Base-by-base conservation (phyloP, 257 asterid genomes). In the Pogostemon cablin region DNA sequence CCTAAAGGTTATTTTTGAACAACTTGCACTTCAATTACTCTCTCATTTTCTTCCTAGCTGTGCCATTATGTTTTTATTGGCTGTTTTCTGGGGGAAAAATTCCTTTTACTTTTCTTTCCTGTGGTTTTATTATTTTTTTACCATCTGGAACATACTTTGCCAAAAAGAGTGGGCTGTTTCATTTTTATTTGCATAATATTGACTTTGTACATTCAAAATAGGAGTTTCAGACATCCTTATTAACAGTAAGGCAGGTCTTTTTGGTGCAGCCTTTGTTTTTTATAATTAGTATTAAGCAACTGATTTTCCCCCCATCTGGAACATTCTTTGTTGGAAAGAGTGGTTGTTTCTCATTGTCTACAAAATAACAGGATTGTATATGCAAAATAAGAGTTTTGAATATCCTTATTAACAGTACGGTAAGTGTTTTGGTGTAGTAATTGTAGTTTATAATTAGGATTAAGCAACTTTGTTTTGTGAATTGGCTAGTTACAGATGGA, bases 1-100 rank as follows among this genome's bases (percentile, higher is more conserved):
- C 35, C 76, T 93, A 41, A 93, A 93, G 99, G 98, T 90, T 69
- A 69, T 43, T 59, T 7, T 68, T 66, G 52, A 15, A 69, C 49
- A 65, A 58, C 15, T n/a, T 58, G 65, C 73, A 44, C 46, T 69
- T 41, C 59, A 34, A 67, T 69, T 66, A 57, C 43, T 62, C 61
- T 49, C 42, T 6, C 58, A 34, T 53, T 55, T 50, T 71, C 55
- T 58, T 64, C 6, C 50, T 65, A 12, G 44, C 37, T 38, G 43
- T 71, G 70, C 5, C 38, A 60, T 15, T 15, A 15, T 15, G 34
- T 25, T 53, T 50, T 17, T 53, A 7, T 73, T n/a, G 55, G 62
- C 43, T 44, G 52, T 42, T n/a, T 62, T 72, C 12, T 32, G 15
- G 15, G 15, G 15, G 15, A 15, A 15, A 15, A 15, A 15, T 15